phyloP scores from a whole-genome alignment of 1,284 basidiomycete species.

The Ustilago bromivora region DNA sequence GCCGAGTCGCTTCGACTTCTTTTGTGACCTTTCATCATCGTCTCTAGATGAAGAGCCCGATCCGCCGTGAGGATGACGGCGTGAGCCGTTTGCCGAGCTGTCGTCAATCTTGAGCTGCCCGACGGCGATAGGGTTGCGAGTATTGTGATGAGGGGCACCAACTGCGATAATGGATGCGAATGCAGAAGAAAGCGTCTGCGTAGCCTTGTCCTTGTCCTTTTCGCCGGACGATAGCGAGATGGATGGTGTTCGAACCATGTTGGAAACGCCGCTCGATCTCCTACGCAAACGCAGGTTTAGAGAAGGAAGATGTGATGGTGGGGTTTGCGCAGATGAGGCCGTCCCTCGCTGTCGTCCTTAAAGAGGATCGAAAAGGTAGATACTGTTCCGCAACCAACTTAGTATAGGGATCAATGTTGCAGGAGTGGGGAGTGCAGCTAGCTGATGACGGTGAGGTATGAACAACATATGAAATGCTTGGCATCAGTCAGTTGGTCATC shows the following conservation, averaged over 20 bases:
- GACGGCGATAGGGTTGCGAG: slow-evolving; percentile 41
- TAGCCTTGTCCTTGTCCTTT: slow-evolving; percentile 33
- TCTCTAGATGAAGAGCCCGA: slow-evolving; percentile 12
- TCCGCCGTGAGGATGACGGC: slow-evolving; percentile 3
- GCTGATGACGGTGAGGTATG: background rate
- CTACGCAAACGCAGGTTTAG: background rate
- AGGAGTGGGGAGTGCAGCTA: background rate
- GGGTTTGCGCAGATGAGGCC: background rate
- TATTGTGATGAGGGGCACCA: slow-evolving; percentile 30
- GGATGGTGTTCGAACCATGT: slow-evolving; percentile 40
- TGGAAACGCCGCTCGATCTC: background rate
- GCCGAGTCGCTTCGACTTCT: slow-evolving; percentile 24
- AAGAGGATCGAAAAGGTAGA: background rate
- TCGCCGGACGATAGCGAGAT: slow-evolving; percentile 29
- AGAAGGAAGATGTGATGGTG: background rate
- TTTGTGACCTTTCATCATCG: slow-evolving; percentile 22
- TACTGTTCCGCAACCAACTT: background rate
- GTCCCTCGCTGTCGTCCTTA: background rate
- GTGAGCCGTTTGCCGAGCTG: slow-evolving; percentile 6
- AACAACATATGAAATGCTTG: background rate
- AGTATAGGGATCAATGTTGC: background rate
- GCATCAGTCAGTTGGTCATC: slow-evolving; percentile 1
- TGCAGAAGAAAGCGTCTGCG: slow-evolving; percentile 36
- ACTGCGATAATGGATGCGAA: slow-evolving; percentile 50
- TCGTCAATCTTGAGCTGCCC: slow-evolving; percentile 45